Base-by-base conservation (phyloP, 768 basidiomycete species). In the Russula abietina region DNA sequence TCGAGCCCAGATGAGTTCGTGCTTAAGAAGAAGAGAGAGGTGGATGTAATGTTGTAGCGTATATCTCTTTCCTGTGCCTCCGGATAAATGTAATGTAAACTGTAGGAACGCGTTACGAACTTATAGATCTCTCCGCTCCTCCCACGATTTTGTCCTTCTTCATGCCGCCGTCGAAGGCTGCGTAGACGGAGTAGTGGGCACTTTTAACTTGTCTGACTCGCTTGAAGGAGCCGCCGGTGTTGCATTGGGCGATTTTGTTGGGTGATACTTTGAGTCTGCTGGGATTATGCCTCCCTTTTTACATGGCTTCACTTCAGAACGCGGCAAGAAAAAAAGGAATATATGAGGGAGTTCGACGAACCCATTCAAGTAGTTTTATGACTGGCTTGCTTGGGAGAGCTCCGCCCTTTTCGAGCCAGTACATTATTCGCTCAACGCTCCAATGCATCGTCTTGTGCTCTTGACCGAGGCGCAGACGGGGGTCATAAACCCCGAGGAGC, bases 341-440 rank as follows among this genome's bases (percentile, higher is more conserved):
- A n/a, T n/a, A 30, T 5, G 28, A 30, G 28, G n/a, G n/a, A n/a
- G 28, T 30, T 30, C 5, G 65, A 79, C 89, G 70, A 69, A 93
- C 96, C 80, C 86, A 77, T 71, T 89, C 85, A 70, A 98, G 74
- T 67, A 98, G 70, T 69, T 80, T 86, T 45, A 87, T 83, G 5
- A 90, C 91, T 7, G 87, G 79, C 70, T 86, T 85, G 50, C 84
- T 88, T 1, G 96, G 96, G 63, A 82, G 73, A 38, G 96, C 96
- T 0, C 94, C 95, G 39, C 65, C 67, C 19, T 88, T 83, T 38
- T 80, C 80, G 43, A 98, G 74, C 96, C 96, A 98, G 70, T 91
- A 93, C 62, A 81, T 80, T 72, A 98, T 91, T 71, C 96, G 84
- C 69, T 91, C 87, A 28, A 88, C 86, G 73, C 93, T 93, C 94